Evolutionary conservation across 257 asterid species (phyloP).

Genomic region (Euphrasia confusa): DNA sequence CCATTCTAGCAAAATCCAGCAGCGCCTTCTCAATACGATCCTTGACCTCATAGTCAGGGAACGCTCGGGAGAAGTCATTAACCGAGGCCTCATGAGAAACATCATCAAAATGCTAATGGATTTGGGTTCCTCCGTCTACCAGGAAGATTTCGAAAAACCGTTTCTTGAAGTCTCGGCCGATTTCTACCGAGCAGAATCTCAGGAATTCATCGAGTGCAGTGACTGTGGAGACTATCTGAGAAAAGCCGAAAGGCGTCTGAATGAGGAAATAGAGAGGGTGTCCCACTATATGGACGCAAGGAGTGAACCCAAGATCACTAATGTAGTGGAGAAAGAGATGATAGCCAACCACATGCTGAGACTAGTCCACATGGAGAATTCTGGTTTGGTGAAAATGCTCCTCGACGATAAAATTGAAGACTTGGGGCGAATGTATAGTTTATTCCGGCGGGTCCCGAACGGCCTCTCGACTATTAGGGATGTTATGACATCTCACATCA

Average conservation of each 20-base stretch:
- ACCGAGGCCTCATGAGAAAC: conserved; percentile 85
- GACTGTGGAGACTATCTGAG: conserved; percentile 84
- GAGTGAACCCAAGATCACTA: conserved; percentile 69
- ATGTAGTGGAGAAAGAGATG: conserved; percentile 82
- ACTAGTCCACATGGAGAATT: conserved; percentile 80
- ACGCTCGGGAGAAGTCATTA: conserved; percentile 77
- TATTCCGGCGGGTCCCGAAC: conserved; percentile 59
- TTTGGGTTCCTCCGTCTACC: conserved; percentile 75
- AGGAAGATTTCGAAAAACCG: conserved; percentile 78
- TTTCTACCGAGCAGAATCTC: conserved; percentile 80
- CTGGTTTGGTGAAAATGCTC: conserved; percentile 82
- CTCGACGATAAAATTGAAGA: conserved; percentile 67
- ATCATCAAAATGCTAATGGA: conserved; percentile 44
- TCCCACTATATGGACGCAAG: conserved; percentile 72
- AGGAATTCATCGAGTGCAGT: conserved; percentile 68
- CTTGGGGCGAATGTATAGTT: conserved; percentile 72
- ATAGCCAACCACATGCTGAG: conserved; percentile 82
- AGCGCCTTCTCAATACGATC: conserved; percentile 61
- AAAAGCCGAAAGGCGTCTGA: conserved; percentile 77
- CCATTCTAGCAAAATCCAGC: conserved; percentile 26
- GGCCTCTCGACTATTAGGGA: conserved; percentile 64
- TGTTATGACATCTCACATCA: conserved; percentile 74
- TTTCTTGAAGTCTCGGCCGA: conserved; percentile 73
- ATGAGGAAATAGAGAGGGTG: conserved; percentile 89
- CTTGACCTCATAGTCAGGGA: conserved; percentile 65